These are phyloP conservation scores for Apiotrichum laibachii DNA, from an alignment of 1,284 basidiomycete species.

Conservation along the genomic window DNA sequence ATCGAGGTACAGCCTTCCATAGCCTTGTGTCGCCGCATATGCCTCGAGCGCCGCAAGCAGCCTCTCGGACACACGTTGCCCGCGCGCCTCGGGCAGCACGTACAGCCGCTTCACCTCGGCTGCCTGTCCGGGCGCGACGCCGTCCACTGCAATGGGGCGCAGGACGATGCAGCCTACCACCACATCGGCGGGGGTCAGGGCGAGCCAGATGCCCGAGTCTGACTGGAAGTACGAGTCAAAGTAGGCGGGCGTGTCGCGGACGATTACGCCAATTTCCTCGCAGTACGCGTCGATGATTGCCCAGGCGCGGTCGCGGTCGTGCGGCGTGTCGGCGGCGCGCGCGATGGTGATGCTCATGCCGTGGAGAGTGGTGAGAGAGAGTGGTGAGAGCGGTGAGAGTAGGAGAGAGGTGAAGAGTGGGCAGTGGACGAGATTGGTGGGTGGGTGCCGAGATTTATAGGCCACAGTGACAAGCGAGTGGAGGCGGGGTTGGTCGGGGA, in stretches of 20 bases:
- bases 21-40: conserved; percentile 2
- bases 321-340: no score
- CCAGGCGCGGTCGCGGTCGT: background rate
- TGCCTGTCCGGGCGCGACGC: background rate
- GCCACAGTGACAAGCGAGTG: no score
- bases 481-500: no score
- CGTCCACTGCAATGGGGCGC: background rate
- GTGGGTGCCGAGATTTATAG: no score
- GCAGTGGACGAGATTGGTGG: no score
- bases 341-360: no score
- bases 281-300: conserved; percentile 14
- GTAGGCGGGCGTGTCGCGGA: conserved; percentile 24
- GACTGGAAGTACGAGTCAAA: conserved; percentile 32
- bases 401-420: no score
- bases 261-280: conserved; percentile 12
- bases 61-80: conserved; percentile 6
- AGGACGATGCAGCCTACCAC: conserved; percentile 19
- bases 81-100: conserved; percentile 9
- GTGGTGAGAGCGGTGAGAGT: no score
- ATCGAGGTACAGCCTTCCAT: conserved; percentile 13
- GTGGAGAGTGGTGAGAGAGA: no score
- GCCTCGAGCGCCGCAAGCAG: conserved; percentile 7
- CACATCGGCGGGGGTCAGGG: background rate
- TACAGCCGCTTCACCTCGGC: conserved; percentile 17
- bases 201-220: conserved; percentile 29